phyloP scores from a whole-genome alignment of 352 stramenopile species.

The Globisporangium nodosum region DNA sequence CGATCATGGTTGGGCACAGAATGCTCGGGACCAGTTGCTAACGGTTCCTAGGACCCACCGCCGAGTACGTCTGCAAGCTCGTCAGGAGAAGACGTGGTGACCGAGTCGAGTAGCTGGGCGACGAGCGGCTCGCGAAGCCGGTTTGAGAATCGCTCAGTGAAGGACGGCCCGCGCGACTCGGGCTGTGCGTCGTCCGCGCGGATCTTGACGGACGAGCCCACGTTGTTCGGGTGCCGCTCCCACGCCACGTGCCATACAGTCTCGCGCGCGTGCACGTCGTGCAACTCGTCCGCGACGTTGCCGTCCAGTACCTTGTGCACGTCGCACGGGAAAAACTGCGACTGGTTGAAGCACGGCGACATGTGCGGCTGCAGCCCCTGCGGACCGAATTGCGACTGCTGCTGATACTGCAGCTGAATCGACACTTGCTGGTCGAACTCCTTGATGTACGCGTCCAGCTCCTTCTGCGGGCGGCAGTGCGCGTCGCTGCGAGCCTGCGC shows the following conservation, averaged over 20 bases:
- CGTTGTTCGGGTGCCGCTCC: constrained; percentile 51
- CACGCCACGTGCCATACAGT: constrained; percentile 50
- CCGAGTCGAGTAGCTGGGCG: constrained; percentile 18
- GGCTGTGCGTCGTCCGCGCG: constrained; percentile 41
- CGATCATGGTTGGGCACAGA: too few relatives aligned
- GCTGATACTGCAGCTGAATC: constrained; percentile 73
- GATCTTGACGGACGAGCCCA: constrained; percentile 63
- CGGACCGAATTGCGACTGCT: constrained; percentile 45
- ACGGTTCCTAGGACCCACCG: constrained; percentile 21
- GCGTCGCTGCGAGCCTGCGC: constrained; percentile 15
- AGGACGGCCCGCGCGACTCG: constrained; percentile 42
- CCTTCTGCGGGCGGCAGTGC: constrained; percentile 60
- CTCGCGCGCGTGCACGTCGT: constrained; percentile 22
- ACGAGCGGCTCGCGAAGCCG: constrained; percentile 29
- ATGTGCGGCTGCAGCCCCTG: constrained; percentile 71
- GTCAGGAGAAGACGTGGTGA: constrained; percentile 26
- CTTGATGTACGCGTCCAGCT: constrained; percentile 77
- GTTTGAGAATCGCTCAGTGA: constrained; percentile 59
- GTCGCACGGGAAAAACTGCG: constrained; percentile 76
- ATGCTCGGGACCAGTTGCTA: background rate
- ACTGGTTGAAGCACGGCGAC: constrained; percentile 79
- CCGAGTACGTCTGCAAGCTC: constrained; percentile 43
- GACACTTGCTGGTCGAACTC: constrained; percentile 76
- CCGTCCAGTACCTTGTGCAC: constrained; percentile 68
- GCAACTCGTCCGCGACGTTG: constrained; percentile 45